phyloP scores from a whole-genome alignment of 257 asterid species.

The Echium plantagineum region DNA sequence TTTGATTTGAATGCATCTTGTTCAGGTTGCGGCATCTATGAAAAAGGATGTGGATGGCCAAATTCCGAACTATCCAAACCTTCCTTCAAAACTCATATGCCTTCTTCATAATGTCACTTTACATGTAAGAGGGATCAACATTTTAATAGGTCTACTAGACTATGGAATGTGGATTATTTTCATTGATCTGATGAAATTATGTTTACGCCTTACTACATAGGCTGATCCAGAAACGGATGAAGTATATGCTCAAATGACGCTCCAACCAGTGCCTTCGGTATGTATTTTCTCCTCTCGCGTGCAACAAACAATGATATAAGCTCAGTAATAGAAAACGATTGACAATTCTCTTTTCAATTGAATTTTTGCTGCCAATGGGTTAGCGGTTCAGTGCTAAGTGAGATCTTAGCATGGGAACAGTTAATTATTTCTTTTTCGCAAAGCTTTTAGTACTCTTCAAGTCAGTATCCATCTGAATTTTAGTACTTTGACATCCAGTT shows the following conservation, averaged over 20 bases:
- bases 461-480: neutral
- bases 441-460: neutral
- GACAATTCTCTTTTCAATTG: neutral
- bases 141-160: no score
- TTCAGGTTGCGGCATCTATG: constrained; percentile 94
- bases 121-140: constrained; percentile 33
- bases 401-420: neutral
- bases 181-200: constrained; percentile 5
- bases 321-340: neutral
- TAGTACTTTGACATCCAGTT: constrained; percentile 38
- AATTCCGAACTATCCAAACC: constrained; percentile 80
- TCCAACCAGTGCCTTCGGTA: constrained; percentile 78
- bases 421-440: no score
- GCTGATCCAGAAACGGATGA: constrained; percentile 96
- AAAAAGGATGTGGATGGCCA: constrained; percentile 69
- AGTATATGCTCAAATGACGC: constrained; percentile 89
- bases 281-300: neutral
- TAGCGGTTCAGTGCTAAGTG: neutral
- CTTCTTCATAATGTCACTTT: constrained; percentile 71
- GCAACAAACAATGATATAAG: neutral
- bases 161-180: neutral
- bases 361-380: neutral
- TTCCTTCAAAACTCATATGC: constrained; percentile 78
- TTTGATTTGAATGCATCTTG: neutral
- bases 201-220: constrained; percentile 20